Evolutionary conservation across 2,329 filamentous ascomycete genomes (phyloP), one percentile per base, ranked within the genome.

Genomic region (Drechslera avenae): DNA sequence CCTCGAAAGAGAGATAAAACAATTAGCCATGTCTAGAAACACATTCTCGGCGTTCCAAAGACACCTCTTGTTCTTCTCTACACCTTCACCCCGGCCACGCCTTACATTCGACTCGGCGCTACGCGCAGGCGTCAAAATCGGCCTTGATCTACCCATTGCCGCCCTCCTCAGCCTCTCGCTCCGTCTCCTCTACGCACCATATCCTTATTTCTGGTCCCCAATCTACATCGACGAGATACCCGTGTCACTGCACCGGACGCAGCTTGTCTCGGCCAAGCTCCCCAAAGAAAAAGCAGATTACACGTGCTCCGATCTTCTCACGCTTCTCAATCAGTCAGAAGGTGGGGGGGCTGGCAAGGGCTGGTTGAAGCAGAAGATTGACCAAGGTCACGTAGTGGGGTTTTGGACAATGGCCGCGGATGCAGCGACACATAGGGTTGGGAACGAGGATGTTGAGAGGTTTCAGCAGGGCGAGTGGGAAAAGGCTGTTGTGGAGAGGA

Each of bases 401-500:
- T 65, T 65, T n/a, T 65, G 57, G 57, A 51, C 40, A 3, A 64
- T 65, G 60, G 52, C 62, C 3, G 60, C 59, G 1, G 37, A 52
- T 21, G 49, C 59, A 8, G 21, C 31, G 21, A 63, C 55, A 17
- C 52, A 65, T 30, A 58, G 40, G 12, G 59, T 65, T 4, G 52
- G 59, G 14, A 62, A 52, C 26, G 56, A 56, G 4, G 62, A 65
- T 41, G 54, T 65, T 6, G 52, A 60, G 40, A 36, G 52, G 5
- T 65, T 65, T 17, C 60, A 61, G 19, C 46, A 59, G 23, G 62
- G 62, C n/a, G 56, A 61, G 31, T 65, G 62, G 62, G 60, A 64
- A 28, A 44, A 28, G 14, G 35, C 32, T 5, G 51, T 65, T 12
- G 37, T 40, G 16, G 43, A 54, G 35, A 52, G 60, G 31, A 52